These are phyloP conservation scores for Candida parachauliodes DNA, from an alignment of 805 yeast species.

Conservation along the genomic window DNA sequence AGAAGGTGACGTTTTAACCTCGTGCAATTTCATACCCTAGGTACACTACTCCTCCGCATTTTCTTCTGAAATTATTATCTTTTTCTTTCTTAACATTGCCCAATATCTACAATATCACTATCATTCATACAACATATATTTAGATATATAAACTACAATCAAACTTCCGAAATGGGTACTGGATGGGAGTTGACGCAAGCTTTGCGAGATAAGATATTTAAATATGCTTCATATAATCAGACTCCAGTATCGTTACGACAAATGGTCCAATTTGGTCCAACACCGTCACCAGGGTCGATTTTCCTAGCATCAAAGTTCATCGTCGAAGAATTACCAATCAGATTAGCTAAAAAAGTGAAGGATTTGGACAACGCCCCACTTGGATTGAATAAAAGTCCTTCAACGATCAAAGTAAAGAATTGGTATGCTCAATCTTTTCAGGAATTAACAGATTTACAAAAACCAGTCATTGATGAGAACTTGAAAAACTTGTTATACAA, in stretches of 20 bases:
- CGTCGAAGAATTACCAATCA: constrained; percentile 81
- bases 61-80: no score
- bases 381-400: constrained; percentile 68
- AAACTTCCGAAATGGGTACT: constrained; percentile 27
- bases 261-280: constrained; percentile 87
- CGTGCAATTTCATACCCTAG: no score
- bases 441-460: constrained; percentile 64
- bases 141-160: no score
- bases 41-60: no score
- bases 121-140: no score
- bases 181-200: constrained; percentile 49
- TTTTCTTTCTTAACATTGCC: no score
- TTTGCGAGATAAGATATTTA: constrained; percentile 53
- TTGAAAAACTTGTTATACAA: constrained; percentile 31
- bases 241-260: constrained; percentile 82
- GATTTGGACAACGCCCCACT: constrained; percentile 79
- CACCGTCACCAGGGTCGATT: constrained; percentile 72
- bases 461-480: constrained; percentile 49
- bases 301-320: constrained; percentile 82
- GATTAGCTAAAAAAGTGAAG: constrained; percentile 81
- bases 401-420: constrained; percentile 70
- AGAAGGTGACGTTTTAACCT: no score
- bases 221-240: constrained; percentile 71
- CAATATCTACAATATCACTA: no score
- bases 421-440: constrained; percentile 93